phyloP scores from a whole-genome alignment of 306 rosid species.

The Carpinus viminea region DNA sequence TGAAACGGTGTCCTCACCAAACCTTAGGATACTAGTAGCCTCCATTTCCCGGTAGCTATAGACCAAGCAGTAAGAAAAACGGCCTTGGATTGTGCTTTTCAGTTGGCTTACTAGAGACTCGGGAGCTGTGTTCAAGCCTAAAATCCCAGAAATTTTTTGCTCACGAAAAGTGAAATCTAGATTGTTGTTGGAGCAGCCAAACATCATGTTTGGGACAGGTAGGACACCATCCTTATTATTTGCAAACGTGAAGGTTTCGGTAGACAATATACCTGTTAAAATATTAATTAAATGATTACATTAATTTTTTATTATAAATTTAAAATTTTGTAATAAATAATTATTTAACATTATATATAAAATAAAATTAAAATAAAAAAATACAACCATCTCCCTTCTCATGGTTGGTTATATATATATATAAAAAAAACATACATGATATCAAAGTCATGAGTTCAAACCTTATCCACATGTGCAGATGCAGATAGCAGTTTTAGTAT shows the following conservation, averaged over 20 bases:
- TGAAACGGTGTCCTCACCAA: background rate
- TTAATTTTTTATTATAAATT: too few relatives aligned
- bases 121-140: conserved; percentile 8
- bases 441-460: too few relatives aligned
- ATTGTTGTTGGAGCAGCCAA: conserved; percentile 19
- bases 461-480: too few relatives aligned
- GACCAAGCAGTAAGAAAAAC: conserved; percentile 10
- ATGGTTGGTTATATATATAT: too few relatives aligned
- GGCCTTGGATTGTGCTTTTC: background rate
- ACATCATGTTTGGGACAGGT: background rate
- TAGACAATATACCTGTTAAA: background rate
- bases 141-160: background rate
- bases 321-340: too few relatives aligned
- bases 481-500: too few relatives aligned
- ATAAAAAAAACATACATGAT: too few relatives aligned
- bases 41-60: background rate
- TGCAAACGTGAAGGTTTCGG: conserved; percentile 19
- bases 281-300: too few relatives aligned
- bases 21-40: background rate
- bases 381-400: too few relatives aligned
- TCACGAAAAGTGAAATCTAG: background rate
- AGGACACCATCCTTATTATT: background rate
- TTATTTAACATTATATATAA: too few relatives aligned
- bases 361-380: too few relatives aligned
- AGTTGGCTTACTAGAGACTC: conserved; percentile 6